Evolutionary conservation across 148 eudicot species (phyloP), one percentile per base, ranked within the genome.

Genomic region (Cornus suecica): DNA sequence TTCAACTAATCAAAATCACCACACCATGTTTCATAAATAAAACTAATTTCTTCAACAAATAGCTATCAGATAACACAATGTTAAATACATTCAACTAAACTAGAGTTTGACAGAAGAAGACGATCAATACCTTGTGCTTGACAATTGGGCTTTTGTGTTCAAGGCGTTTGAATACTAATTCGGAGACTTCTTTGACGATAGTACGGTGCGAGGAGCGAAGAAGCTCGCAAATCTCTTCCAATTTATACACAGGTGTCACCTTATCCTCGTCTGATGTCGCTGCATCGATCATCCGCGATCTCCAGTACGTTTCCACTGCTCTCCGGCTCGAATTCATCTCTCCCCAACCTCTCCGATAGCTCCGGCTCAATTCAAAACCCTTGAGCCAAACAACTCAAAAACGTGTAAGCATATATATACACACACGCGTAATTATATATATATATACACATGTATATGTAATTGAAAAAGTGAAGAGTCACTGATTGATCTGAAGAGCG

Each of bases 231-330:
- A 94, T 84, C 79, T 94, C 97, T 18, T 94, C 98, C 80, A 95
- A 82, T 76, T 95, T 95, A 66, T 95, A 95, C 14, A 95, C 97
- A 66, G 99, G 91, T 27, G 99, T 80, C 42, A 92, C 97, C 75
- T 95, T 95, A 68, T 95, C 97, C 76, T 95, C 97, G 78, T 95
- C 99, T 51, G 89, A 86, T 24, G 99, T 95, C n/a, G 91, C 97
- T 0, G 65, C 94, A 82, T 95, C 99, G 31, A 95, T 87, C 97
- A 89, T 88, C 66, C 88, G 77, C 62, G 94, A 92, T 69, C 99
- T 86, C 99, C 99, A 92, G 71, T 95, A 95, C 63, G 99, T 88
- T 70, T 92, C 99, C 66, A 92, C 99, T 32, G 97, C 99, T 79
- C 99, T 91, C 85, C 97, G 89, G 89, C 97, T 92, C 68, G 89